Evolutionary conservation across 1,284 basidiomycete genomes (phyloP).

Genomic region (Ustilago lituana): DNA sequence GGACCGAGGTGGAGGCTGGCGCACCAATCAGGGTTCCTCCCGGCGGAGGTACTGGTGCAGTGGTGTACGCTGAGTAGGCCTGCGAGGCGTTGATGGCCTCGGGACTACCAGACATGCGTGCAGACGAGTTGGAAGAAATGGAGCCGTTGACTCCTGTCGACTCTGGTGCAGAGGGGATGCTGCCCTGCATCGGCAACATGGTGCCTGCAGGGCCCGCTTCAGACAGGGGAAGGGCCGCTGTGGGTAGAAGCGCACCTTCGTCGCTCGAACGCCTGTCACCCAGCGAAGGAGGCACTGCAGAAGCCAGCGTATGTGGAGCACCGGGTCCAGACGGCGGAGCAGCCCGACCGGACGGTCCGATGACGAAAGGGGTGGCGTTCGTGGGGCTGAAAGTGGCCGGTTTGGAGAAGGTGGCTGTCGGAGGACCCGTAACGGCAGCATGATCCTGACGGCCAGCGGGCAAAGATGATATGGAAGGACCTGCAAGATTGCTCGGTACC

Average conservation of each 20-base stretch:
- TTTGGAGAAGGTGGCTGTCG: slow-evolving; percentile 1
- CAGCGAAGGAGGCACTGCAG: slow-evolving; percentile 6
- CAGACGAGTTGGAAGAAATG: slow-evolving; percentile 30
- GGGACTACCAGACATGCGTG: slow-evolving; percentile 25
- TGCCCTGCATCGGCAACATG: slow-evolving; percentile 2
- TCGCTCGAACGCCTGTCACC: slow-evolving; percentile 21
- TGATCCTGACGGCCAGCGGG: slow-evolving; percentile 1
- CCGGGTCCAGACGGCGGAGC: background rate
- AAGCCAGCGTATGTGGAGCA: background rate
- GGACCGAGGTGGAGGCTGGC: slow-evolving; percentile 14
- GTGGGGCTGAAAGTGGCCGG: slow-evolving; percentile 5
- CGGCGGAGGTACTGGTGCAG: slow-evolving; percentile 12
- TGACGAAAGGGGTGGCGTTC: slow-evolving; percentile 12
- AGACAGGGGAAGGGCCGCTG: slow-evolving; percentile 2
- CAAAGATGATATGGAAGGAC: slow-evolving; percentile 6
- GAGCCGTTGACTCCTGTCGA: slow-evolving; percentile 22
- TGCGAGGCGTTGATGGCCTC: slow-evolving; percentile 5
- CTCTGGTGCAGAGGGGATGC: slow-evolving; percentile 13
- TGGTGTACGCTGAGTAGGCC: background rate
- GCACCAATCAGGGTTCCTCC: slow-evolving; percentile 26
- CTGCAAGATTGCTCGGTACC: slow-evolving; percentile 7
- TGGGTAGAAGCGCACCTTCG: slow-evolving; percentile 6
- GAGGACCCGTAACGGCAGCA: background rate
- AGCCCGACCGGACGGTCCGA: slow-evolving; percentile 3
- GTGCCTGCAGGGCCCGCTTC: slow-evolving; percentile 8